A percentile compares a stretch with the other conserved stretches of the same genome.
phyloP scores from a whole-genome alignment of 495 filamentous ascomycete species.

The Trichoderma virens region DNA sequence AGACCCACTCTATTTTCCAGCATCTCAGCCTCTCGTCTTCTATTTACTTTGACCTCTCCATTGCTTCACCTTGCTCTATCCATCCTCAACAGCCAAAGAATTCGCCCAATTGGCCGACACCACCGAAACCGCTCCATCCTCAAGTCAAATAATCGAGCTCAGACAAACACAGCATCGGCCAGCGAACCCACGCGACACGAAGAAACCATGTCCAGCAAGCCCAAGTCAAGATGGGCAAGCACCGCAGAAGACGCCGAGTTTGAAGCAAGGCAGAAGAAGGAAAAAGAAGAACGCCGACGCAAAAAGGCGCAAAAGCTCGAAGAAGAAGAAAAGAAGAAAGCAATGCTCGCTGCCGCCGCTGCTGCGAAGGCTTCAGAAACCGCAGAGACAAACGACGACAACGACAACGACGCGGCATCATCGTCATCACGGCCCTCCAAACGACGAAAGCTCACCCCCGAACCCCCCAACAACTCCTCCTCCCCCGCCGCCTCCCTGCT shows the following conservation, averaged over 20 bases:
- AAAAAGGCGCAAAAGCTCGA: slow-evolving; percentile 70
- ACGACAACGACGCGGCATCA: slow-evolving; percentile 19
- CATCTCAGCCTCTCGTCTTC: background rate
- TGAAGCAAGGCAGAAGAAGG: slow-evolving; percentile 65
- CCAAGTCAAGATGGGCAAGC: slow-evolving; percentile 81
- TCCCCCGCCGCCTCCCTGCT: slow-evolving; percentile 39
- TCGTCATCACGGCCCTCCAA: slow-evolving; percentile 20
- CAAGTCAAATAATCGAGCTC: no score
- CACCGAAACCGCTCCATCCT: no score
- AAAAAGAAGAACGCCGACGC: slow-evolving; percentile 85
- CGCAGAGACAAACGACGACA: slow-evolving; percentile 18
- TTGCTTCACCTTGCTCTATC: background rate
- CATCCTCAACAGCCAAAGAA: background rate
- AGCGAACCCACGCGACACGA: slow-evolving; percentile 1
- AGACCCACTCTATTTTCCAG: background rate
- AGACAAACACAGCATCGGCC: no score
- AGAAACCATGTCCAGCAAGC: slow-evolving; percentile 50
- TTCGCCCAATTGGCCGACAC: no score
- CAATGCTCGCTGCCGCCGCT: slow-evolving; percentile 21
- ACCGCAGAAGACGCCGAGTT: slow-evolving; percentile 66
- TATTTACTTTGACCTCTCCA: background rate
- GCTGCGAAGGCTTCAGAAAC: slow-evolving; percentile 14
- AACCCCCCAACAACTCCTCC: slow-evolving; percentile 39
- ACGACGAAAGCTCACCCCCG: slow-evolving; percentile 26
- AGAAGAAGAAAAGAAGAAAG: slow-evolving; percentile 39